Conservation (phyloP, 1,284 basidiomycete genomes). For the Ceratobasidium sp. region DNA sequence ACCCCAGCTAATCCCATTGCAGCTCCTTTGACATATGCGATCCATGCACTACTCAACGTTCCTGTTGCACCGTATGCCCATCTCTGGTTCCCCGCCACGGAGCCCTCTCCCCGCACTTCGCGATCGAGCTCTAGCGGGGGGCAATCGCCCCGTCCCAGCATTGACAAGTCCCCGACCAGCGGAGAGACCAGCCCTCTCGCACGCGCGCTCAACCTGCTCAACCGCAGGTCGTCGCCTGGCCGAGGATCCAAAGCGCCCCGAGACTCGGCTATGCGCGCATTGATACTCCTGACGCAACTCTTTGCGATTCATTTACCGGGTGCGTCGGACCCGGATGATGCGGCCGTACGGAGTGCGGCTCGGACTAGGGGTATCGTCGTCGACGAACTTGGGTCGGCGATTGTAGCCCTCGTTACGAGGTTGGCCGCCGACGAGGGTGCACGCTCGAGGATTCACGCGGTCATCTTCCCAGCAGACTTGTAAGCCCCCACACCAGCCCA, state of each 20-base stretch:
- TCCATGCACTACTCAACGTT: slow-evolving; percentile 74
- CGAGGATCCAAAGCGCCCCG: slow-evolving; percentile 19
- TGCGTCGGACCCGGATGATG: slow-evolving; percentile 65
- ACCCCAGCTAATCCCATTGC: slow-evolving; percentile 66
- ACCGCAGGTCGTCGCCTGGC: slow-evolving; percentile 38
- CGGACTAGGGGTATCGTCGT: slow-evolving; percentile 59
- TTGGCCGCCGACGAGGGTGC: slow-evolving; percentile 69
- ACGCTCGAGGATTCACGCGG: slow-evolving; percentile 62
- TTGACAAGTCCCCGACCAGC: slow-evolving; percentile 16
- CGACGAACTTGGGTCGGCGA: slow-evolving; percentile 78
- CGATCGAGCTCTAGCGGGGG: slow-evolving; percentile 40
- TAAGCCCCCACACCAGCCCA: slow-evolving; percentile 45
- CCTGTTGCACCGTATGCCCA: slow-evolving; percentile 62
- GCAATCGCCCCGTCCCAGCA: slow-evolving; percentile 26
- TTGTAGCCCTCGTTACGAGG: slow-evolving; percentile 74
- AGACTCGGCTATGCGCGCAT: slow-evolving; percentile 54
- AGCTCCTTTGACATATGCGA: slow-evolving; percentile 71
- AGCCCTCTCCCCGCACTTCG: slow-evolving; percentile 42
- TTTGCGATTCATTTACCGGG: slow-evolving; percentile 72
- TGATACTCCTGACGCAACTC: slow-evolving; percentile 67
- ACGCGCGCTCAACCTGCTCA: slow-evolving; percentile 59
- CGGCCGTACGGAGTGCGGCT: slow-evolving; percentile 59
- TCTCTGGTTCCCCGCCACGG: slow-evolving; percentile 55
- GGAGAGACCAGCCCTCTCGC: slow-evolving; percentile 47
- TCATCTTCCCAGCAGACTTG: slow-evolving; percentile 74